phyloP scores from a whole-genome alignment of 352 stramenopile species.

The Albugo candida region DNA sequence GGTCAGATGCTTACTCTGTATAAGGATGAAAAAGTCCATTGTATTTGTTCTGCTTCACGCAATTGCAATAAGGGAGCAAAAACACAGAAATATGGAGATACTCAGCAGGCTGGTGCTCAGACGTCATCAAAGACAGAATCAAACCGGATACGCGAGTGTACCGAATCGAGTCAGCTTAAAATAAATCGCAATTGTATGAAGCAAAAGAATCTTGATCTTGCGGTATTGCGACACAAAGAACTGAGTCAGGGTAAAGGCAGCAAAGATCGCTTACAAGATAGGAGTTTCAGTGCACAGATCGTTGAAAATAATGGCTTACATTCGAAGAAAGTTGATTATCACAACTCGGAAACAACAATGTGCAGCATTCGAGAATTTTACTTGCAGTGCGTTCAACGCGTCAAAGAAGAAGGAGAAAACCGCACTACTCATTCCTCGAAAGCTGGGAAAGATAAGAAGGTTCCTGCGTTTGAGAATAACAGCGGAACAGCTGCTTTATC shows the following conservation, averaged over 20 bases:
- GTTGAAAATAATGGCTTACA: slow-evolving; percentile 19
- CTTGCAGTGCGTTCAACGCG: slow-evolving; percentile 56
- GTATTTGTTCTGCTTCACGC: neutral
- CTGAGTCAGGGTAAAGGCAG: slow-evolving; percentile 47
- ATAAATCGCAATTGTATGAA: no score
- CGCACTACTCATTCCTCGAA: slow-evolving; percentile 12
- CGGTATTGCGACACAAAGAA: slow-evolving; percentile 11
- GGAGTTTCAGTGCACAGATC: slow-evolving; percentile 43
- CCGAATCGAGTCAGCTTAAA: slow-evolving; percentile 3
- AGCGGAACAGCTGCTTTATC: slow-evolving; percentile 5
- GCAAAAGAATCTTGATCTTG: neutral
- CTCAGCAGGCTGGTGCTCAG: slow-evolving; percentile 4
- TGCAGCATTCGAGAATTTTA: slow-evolving; percentile 59
- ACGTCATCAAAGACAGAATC: slow-evolving; percentile 7
- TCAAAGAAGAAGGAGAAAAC: slow-evolving; percentile 52
- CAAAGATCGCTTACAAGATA: slow-evolving; percentile 45
- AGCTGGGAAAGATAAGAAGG: slow-evolving; percentile 9
- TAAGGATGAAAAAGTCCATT: slow-evolving; percentile 4
- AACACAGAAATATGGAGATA: slow-evolving; percentile 2
- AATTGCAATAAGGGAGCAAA: slow-evolving; percentile 3
- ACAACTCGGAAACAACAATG: slow-evolving; percentile 15
- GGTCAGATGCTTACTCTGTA: slow-evolving; percentile 8
- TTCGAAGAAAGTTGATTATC: slow-evolving; percentile 17
- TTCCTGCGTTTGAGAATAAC: slow-evolving; percentile 10
- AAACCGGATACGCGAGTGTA: neutral